Base-by-base conservation (phyloP, 2,329 filamentous ascomycete species). In the Trichoderma afroharzianum region DNA sequence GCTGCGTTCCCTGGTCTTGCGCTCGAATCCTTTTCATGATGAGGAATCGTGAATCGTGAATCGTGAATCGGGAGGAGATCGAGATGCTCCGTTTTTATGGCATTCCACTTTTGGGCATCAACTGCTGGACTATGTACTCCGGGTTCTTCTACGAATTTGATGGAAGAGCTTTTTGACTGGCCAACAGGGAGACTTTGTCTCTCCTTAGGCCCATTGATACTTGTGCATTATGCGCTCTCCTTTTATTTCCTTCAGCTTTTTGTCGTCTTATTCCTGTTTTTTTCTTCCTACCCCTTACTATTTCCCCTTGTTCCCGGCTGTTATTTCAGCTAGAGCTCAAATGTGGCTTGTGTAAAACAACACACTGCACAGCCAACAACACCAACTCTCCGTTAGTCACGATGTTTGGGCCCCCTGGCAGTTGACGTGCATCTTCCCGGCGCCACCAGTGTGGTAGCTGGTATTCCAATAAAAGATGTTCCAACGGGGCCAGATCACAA, bases 361-460 rank as follows among this genome's bases (percentile, higher is more conserved):
- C 28, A 30, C 57, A 28, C 4, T 12, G 30, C 26, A 47, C 30
- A 15, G 28, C 43, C 12, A 64, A 50, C 43, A 55, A 33, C 62
- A 53, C 28, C 62, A 59, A 12, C 57, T 33, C 57, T 21, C 18
- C 33, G 26, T 14, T 21, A 58, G 21, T 57, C 63, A 36, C 63
- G 32, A 57, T 24, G 50, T 32, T 57, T 21, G n/a, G 50, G 32
- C 18, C 32, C 63, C 63, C 21, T 59, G 32, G 63, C 63, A 36
- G 21, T 58, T 68, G 53, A 68, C 64, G 24, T 68, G 53, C 64
- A 58, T 58, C 50, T 68, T 68, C 64, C 53, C 50, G 32, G 64
- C 39, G 24, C 64, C 64, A 53, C 15, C 53, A 39, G 50, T 43
- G 53, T 21, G 64, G 64, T 68, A 58, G 64, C 64, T 43, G 32